Percentiles rank a stretch among this genome's conserved stretches.
Conservation (phyloP, 2,329 filamentous ascomycete species). For the Pseudocercospora eumusae region DNA sequence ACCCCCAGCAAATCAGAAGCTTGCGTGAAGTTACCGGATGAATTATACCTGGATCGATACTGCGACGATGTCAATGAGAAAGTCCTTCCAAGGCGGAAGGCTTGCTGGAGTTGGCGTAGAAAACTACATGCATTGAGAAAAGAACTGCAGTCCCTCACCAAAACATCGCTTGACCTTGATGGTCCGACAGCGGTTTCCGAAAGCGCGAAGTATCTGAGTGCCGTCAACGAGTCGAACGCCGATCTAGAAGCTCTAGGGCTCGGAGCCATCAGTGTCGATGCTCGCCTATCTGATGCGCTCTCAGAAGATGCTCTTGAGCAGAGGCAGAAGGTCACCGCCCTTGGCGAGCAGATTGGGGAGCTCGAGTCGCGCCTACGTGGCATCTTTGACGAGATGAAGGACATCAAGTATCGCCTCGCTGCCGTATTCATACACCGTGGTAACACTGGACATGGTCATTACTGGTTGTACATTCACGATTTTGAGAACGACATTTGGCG, state of each 20-base stretch:
- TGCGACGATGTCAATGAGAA: constrained; percentile 66
- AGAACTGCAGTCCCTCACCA: constrained; percentile 34
- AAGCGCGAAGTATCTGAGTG: constrained; percentile 47
- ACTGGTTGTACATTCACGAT: constrained; percentile 96
- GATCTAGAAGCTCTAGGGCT: constrained; percentile 37
- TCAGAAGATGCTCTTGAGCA: constrained; percentile 49
- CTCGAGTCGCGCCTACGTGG: constrained; percentile 53
- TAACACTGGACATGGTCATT: constrained; percentile 68
- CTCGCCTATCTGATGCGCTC: constrained; percentile 45
- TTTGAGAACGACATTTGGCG: constrained; percentile 81
- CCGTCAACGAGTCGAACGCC: constrained; percentile 39
- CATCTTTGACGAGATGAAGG: constrained; percentile 64
- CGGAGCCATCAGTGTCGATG: constrained; percentile 48
- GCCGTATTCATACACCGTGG: constrained; percentile 91
- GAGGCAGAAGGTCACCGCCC: constrained; percentile 48
- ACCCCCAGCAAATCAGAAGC: constrained; percentile 72
- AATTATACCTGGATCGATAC: constrained; percentile 84
- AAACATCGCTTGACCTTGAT: constrained; percentile 23
- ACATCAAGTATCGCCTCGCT: constrained; percentile 77
- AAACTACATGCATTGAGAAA: constrained; percentile 49
- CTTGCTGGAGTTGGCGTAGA: constrained; percentile 74
- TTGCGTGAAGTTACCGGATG: constrained; percentile 75
- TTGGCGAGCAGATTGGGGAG: constrained; percentile 46
- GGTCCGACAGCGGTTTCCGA: constrained; percentile 35
- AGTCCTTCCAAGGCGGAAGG: constrained; percentile 64